Evolutionary conservation across 768 basidiomycete genomes (phyloP), one percentile per base, ranked within the genome.

Genomic region (Lyophyllum semitale): DNA sequence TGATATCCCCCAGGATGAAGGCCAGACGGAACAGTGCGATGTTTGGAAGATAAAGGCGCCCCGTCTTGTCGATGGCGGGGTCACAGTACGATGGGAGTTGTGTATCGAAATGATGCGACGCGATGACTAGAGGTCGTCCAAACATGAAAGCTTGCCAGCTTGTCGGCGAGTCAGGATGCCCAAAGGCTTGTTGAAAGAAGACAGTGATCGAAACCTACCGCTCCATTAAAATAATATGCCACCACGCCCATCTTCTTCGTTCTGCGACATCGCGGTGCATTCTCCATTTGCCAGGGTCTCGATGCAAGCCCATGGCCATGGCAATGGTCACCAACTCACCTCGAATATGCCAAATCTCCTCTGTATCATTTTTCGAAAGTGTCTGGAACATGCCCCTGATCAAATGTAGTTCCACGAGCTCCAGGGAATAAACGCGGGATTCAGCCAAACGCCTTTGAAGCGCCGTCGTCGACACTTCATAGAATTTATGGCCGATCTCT

Each of bases 141-240:
- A 93, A 89, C 80, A 91, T 81, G 71, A 93, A 93, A 0, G 90
- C 88, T 66, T 93, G 90, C 91, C 91, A 93, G 59, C 90, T 91
- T 60, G 18, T 64, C 23, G 45, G 8, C 18, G 55, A 51, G 42
- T 58, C 26, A 61, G 59, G 45, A 48, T 41, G 57, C 29, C 45
- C 57, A 12, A 48, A 43, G 41, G 48, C 44, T 45, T 53, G 33
- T 37, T 47, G 47, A 48, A 18, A 49, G 49, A 47, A 54, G 55
- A 51, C 42, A 51, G 35, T 42, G 41, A 50, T 20, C 20, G 45
- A 53, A 40, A 32, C 82, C 32, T 49, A 88, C 89, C 90, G 78
- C 73, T 93, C 91, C 29, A 92, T 77, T 49, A 91, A 75, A 33
- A 93, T 71, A 57, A 91, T 89, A 69, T 93, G 89, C 91, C 91